These are phyloP conservation scores for Rhodotorula kratochvilovae DNA, from an alignment of 768 basidiomycete species.

Conservation along the genomic window DNA sequence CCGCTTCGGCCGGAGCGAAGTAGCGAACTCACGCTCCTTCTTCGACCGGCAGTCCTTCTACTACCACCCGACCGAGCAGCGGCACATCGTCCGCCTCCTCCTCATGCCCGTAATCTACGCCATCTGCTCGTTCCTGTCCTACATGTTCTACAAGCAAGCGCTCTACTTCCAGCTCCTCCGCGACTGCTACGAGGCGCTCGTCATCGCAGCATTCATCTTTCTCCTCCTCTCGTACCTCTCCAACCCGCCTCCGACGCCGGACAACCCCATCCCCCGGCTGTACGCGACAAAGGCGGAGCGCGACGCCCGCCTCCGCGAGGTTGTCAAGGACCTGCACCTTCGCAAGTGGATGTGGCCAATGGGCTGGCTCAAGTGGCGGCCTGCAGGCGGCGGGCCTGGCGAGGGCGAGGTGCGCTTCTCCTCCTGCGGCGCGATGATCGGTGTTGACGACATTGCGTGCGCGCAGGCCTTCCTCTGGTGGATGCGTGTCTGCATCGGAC, in stretches of 20 bases:
- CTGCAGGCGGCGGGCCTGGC: slow-evolving; percentile 43
- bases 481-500: slow-evolving; percentile 29
- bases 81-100: slow-evolving; percentile 63
- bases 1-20: slow-evolving; percentile 1
- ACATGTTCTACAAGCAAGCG: slow-evolving; percentile 53
- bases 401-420: slow-evolving; percentile 24
- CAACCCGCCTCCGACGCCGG: slow-evolving; percentile 15
- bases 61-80: slow-evolving; percentile 49
- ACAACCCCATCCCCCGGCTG: slow-evolving; percentile 16
- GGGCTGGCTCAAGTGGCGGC: slow-evolving; percentile 61
- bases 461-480: slow-evolving; percentile 20
- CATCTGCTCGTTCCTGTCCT: slow-evolving; percentile 50
- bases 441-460: background rate
- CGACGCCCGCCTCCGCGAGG: background rate
- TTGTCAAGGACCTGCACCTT: slow-evolving; percentile 51
- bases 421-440: background rate
- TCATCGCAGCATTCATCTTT: slow-evolving; percentile 73
- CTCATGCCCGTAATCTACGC: slow-evolving; percentile 77
- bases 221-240: slow-evolving; percentile 68
- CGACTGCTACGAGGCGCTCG: slow-evolving; percentile 71
- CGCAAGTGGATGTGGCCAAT: slow-evolving; percentile 69
- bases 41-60: slow-evolving; percentile 57
- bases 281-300: slow-evolving; percentile 32
- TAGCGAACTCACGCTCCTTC: no score
- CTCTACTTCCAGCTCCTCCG: slow-evolving; percentile 65